These are phyloP conservation scores for Phycomyces nitens DNA, from an alignment of 192 early-diverging fungal species.

Conservation along the genomic window DNA sequence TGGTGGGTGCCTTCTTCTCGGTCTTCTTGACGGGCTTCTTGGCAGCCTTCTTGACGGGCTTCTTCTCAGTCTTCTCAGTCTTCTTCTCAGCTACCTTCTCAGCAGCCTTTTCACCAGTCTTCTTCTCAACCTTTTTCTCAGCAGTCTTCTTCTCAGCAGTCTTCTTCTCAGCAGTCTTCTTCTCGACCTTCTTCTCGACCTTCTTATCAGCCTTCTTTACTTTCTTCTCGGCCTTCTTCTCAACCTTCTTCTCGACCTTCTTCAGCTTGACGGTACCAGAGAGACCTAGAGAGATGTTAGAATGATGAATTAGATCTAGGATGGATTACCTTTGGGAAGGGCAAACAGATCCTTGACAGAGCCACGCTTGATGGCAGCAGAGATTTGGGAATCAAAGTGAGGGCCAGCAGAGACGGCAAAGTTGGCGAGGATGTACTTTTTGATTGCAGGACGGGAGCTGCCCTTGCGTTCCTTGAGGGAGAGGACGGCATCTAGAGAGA, in stretches of 20 bases:
- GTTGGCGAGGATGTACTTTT: conserved; percentile 78
- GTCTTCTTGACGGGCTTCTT: conserved; percentile 37
- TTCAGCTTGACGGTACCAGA: conserved; percentile 66
- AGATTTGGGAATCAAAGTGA: conserved; percentile 55
- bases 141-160: conserved; percentile 46
- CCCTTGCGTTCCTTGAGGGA: conserved; percentile 70
- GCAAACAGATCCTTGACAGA: conserved; percentile 56
- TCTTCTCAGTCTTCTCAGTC: conserved; percentile 37
- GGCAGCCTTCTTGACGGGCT: conserved; percentile 51
- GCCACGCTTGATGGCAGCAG: conserved; percentile 63
- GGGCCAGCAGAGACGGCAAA: conserved; percentile 53
- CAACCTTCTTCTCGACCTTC: conserved; percentile 52
- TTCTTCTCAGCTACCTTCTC: conserved; percentile 21
- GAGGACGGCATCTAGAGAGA: conserved; percentile 51
- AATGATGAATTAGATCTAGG: not conserved
- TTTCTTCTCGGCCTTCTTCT: conserved; percentile 45
- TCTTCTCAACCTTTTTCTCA: conserved; percentile 31
- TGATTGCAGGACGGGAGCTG: conserved; percentile 69
- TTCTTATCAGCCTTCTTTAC: conserved; percentile 54
- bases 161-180: conserved; percentile 40
- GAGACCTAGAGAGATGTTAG: conserved; percentile 23
- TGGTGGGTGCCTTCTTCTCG: conserved; percentile 41
- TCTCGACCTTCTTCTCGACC: conserved; percentile 51
- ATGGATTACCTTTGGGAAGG: conserved; percentile 67
- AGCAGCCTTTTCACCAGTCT: conserved; percentile 39